phyloP scores from a whole-genome alignment of 495 filamentous ascomycete genomes.

The Aspergillus kassunensis region DNA sequence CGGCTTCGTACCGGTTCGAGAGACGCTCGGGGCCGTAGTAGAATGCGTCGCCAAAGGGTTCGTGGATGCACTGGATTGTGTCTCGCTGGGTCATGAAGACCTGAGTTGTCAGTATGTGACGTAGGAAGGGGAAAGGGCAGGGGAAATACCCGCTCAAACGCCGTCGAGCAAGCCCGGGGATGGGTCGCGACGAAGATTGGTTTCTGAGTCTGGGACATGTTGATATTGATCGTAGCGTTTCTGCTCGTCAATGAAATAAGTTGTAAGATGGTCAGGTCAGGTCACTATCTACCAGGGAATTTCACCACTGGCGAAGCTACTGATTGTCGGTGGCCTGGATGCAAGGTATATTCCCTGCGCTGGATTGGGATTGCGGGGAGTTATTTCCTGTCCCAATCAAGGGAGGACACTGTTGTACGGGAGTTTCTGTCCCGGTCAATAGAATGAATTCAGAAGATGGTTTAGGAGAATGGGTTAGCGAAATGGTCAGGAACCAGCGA shows the following conservation, averaged over 20 bases:
- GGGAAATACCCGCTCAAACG: constrained; percentile 77
- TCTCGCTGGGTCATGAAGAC: constrained; percentile 93
- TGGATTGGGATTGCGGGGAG: background rate
- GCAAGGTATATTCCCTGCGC: background rate
- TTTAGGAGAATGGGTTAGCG: background rate
- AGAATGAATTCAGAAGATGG: too few relatives aligned
- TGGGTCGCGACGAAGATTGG: constrained; percentile 93
- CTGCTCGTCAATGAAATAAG: background rate
- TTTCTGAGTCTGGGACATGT: constrained; percentile 69
- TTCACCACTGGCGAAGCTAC: constrained; percentile 19
- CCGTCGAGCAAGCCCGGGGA: constrained; percentile 89
- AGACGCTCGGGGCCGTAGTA: constrained; percentile 91
- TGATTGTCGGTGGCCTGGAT: background rate
- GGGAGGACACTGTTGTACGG: too few relatives aligned
- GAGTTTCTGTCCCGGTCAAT: too few relatives aligned
- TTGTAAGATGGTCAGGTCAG: background rate
- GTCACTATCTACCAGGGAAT: constrained; percentile 21
- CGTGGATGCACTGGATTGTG: constrained; percentile 77
- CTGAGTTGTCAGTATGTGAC: constrained; percentile 35
- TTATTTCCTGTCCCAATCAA: too few relatives aligned
- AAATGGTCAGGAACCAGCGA: too few relatives aligned
- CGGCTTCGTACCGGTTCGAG: constrained; percentile 66
- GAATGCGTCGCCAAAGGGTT: constrained; percentile 95
- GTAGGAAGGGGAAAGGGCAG: background rate
- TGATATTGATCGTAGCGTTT: constrained; percentile 8